phyloP scores from a whole-genome alignment of 305 asterid species.

The Plantago lanceolata region DNA sequence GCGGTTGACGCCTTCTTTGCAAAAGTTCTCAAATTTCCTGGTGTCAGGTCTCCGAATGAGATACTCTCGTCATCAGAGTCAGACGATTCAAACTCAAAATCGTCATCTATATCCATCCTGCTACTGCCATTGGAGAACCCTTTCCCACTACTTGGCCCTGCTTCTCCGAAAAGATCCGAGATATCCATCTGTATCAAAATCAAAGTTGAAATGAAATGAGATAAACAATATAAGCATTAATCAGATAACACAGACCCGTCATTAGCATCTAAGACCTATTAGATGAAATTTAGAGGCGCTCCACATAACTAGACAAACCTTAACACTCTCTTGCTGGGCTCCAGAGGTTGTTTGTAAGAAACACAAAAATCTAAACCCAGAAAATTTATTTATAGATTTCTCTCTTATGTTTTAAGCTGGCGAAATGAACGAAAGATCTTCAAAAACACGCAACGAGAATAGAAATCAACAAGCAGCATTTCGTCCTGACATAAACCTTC shows the following conservation, averaged over 20 bases:
- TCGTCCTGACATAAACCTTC: too few relatives aligned
- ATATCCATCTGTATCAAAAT: conserved; percentile 41
- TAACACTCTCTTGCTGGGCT: not conserved
- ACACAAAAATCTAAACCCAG: too few relatives aligned
- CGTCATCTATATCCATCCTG: conserved; percentile 52
- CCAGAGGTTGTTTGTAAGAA: not conserved
- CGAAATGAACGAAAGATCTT: not conserved
- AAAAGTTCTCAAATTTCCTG: conserved; percentile 39
- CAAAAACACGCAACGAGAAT: not conserved
- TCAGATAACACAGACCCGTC: not conserved
- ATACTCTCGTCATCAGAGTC: conserved; percentile 56
- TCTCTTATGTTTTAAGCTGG: too few relatives aligned
- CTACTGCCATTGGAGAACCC: conserved; percentile 37
- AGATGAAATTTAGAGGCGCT: not conserved
- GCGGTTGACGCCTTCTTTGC: conserved; percentile 65
- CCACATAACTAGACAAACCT: not conserved
- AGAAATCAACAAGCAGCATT: not conserved
- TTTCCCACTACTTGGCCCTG: conserved; percentile 46
- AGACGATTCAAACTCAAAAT: conserved; percentile 38
- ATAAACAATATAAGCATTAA: conserved; percentile 8
- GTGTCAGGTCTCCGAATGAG: conserved; percentile 42
- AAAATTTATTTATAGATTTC: too few relatives aligned
- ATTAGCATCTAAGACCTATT: too few relatives aligned
- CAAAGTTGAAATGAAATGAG: conserved; percentile 5
- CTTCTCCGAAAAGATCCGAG: conserved; percentile 41